These are phyloP conservation scores for Verticillium nonalfalfae DNA, from an alignment of 2,329 filamentous ascomycete genomes.

Conservation along the genomic window DNA sequence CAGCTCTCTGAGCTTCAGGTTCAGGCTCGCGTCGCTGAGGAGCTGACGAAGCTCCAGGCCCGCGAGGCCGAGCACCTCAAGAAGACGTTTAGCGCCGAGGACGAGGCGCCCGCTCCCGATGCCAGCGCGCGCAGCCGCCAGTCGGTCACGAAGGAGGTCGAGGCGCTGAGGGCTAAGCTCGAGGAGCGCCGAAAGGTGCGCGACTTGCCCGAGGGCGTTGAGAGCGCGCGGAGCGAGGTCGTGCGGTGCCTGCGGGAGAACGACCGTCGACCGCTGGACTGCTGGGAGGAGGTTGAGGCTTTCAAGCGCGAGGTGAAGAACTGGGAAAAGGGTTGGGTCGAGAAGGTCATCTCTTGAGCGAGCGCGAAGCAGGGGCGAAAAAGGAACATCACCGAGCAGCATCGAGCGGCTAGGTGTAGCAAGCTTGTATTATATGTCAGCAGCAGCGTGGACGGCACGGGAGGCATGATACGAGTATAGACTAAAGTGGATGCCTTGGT, in stretches of 20 bases:
- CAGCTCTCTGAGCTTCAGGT: constrained; percentile 81
- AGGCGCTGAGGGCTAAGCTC: constrained; percentile 51
- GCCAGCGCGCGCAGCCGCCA: constrained; percentile 27
- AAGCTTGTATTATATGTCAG: constrained; percentile 6
- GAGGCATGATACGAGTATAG: not conserved
- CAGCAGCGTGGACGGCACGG: not conserved
- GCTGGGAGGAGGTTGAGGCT: constrained; percentile 85
- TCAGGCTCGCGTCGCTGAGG: constrained; percentile 77
- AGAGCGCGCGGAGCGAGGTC: constrained; percentile 68
- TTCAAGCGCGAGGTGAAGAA: constrained; percentile 87
- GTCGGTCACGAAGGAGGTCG: constrained; percentile 53
- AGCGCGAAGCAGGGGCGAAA: not conserved
- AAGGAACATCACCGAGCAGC: not conserved
- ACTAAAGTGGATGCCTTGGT: not conserved
- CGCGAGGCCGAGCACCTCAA: constrained; percentile 64
- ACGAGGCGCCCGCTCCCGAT: constrained; percentile 27
- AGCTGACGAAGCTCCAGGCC: constrained; percentile 74
- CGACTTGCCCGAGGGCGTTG: constrained; percentile 63
- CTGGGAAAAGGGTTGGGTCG: constrained; percentile 82
- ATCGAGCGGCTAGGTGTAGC: not conserved
- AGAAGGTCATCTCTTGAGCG: constrained; percentile 59
- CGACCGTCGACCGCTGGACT: constrained; percentile 84
- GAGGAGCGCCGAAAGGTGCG: constrained; percentile 59
- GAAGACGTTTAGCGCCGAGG: constrained; percentile 59
- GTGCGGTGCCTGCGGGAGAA: constrained; percentile 76